These are phyloP conservation scores for Rhododendron mucronatum DNA, from an alignment of 148 eudicot genomes.

Conservation along the genomic window DNA sequence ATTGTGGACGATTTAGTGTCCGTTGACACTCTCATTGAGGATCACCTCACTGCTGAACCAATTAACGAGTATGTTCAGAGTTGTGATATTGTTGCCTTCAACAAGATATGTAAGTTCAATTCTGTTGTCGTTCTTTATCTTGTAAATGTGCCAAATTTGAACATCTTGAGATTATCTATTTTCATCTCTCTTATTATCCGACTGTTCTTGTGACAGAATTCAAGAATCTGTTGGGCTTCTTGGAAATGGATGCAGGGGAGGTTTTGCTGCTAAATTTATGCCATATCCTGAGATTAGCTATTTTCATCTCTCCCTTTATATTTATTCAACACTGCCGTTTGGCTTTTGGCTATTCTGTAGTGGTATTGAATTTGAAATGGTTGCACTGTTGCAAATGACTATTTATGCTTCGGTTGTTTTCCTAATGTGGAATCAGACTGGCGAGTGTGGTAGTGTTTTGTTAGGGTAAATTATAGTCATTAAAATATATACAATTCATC, in stretches of 20 bases:
- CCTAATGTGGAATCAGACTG: not conserved
- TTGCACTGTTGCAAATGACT: not conserved
- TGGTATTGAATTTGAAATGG: too few relatives aligned
- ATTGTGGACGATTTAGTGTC: conserved; percentile 91
- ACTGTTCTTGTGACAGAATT: not conserved
- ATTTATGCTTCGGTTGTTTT: not conserved
- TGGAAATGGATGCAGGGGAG: not conserved
- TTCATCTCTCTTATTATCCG: not conserved
- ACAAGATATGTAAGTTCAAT: conserved; percentile 61
- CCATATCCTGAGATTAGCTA: not conserved
- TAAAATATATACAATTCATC: not conserved
- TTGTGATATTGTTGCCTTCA: conserved; percentile 93
- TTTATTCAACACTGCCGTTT: not conserved
- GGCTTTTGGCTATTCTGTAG: not conserved
- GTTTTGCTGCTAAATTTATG: conserved; percentile 4
- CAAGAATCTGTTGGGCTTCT: not conserved
- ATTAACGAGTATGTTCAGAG: conserved; percentile 88
- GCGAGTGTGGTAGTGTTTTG: not conserved
- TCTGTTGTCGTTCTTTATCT: not conserved
- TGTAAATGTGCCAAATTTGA: not conserved
- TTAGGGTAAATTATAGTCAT: too few relatives aligned
- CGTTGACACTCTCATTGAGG: conserved; percentile 72
- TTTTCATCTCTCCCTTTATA: not conserved
- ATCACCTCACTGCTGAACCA: conserved; percentile 67
- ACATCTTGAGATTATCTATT: not conserved